A percentile compares a stretch with the other conserved stretches of the same genome.
phyloP scores from a whole-genome alignment of 352 stramenopile species.

The Globisporangium splendens region DNA sequence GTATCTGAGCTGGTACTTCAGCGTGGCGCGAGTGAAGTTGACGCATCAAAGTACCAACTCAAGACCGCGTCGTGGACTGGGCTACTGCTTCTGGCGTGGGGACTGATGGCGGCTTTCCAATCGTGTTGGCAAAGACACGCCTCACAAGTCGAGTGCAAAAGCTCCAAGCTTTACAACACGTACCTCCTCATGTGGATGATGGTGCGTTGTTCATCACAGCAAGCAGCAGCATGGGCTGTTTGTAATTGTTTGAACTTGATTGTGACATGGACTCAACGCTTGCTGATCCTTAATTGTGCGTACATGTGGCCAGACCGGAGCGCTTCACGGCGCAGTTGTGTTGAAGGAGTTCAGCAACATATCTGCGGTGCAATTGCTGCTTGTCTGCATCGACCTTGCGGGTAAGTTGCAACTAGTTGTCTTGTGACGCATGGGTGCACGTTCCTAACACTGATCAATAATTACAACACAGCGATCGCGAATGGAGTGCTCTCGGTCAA shows the following conservation, averaged over 20 bases:
- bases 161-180: constrained; percentile 4
- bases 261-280: no score
- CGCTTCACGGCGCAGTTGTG: constrained; percentile 15
- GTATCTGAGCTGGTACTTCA: constrained; percentile 12
- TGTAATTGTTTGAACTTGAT: not conserved
- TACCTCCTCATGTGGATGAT: constrained; percentile 16
- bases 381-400: constrained; percentile 4
- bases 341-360: constrained; percentile 15
- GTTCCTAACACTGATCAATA: not conserved
- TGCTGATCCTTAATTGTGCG: no score
- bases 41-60: not conserved
- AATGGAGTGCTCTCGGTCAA: constrained; percentile 6
- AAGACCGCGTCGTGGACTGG: constrained; percentile 7
- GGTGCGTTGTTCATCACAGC: constrained; percentile 6
- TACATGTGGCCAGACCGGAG: constrained; percentile 8
- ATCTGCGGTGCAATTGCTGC: not conserved
- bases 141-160: constrained; percentile 1
- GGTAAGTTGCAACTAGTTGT: not conserved
- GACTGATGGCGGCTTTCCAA: constrained; percentile 14
- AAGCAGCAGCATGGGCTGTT: no score
- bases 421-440: not conserved
- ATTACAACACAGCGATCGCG: not conserved
- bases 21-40: not conserved
- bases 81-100: constrained; percentile 19
- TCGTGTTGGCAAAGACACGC: constrained; percentile 15